A percentile compares a stretch with the other conserved stretches of the same genome.
Evolutionary conservation across 139 green algal species (phyloP).

Genomic region (Tetradesmus obliquus): DNA sequence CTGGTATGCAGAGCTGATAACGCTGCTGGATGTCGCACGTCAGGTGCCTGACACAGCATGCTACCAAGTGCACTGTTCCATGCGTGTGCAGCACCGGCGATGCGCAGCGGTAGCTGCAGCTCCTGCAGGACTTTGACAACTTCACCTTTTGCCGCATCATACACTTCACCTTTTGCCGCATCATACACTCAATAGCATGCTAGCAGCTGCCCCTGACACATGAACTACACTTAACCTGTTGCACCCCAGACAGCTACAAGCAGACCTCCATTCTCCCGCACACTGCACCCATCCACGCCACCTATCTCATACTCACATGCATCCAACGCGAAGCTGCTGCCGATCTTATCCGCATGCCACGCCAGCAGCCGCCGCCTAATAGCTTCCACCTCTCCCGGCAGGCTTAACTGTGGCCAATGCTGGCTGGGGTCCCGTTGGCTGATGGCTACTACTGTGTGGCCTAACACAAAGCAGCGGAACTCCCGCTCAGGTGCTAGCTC

Average conservation of each 20-base stretch:
- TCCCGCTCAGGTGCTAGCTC: slow-evolving; percentile 87
- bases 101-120: too few relatives aligned
- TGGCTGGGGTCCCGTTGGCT: slow-evolving; percentile 87
- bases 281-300: background rate
- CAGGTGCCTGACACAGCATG: too few relatives aligned
- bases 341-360: slow-evolving; percentile 32
- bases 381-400: background rate
- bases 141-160: too few relatives aligned
- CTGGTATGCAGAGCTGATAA: too few relatives aligned
- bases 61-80: too few relatives aligned
- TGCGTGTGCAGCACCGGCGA: too few relatives aligned
- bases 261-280: background rate
- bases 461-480: slow-evolving; percentile 93
- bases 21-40: too few relatives aligned
- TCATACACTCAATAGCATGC: too few relatives aligned
- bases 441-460: slow-evolving; percentile 64
- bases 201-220: too few relatives aligned
- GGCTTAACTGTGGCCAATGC: slow-evolving; percentile 65
- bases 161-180: too few relatives aligned
- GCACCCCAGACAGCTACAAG: background rate
- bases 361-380: slow-evolving; percentile 5
- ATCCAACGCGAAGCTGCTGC: slow-evolving; percentile 52
- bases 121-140: too few relatives aligned
- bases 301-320: slow-evolving; percentile 47
- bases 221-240: background rate